Base-by-base conservation (phyloP, 176 grass and related monocot species). In the Carex kokanica region DNA sequence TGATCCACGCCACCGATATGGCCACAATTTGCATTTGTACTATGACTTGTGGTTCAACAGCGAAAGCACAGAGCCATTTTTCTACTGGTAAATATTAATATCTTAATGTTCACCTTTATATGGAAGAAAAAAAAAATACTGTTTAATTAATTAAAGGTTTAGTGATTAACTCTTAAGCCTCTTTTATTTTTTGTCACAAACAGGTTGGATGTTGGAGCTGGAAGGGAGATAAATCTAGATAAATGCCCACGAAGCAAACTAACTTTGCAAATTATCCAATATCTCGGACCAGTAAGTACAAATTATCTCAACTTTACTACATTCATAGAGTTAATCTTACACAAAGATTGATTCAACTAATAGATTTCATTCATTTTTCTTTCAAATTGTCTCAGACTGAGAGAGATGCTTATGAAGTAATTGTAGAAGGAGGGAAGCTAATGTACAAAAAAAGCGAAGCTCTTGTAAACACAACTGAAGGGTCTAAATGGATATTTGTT, bases 401-500 rank as follows among this genome's bases (percentile, higher is more conserved):
- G 78, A 92, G 97, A 61, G 88, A 86, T 1, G 64, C 53, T 2
- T 99, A 88, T 27, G 93, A 99, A 54, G 97, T 99, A 3, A 81
- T 89, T 38, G 91, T 93, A 56, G 86, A 92, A 78, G 36, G 52
- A 18, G 97, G 97, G 59, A 90, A 85, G 83, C 85, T 99, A 0
- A 10, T 88, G 43, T 99, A 99, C 82, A 93, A 58, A 77, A 63
- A 88, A 72, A 88, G 53, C 11, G 86, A 89, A 14, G 38, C 25
- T 5, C 38, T 68, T 4, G 85, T 96, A 75, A 86, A 89, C 62
- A 92, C 91, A 0, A 93, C 86, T 14, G 89, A 99, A 71, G 97
- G 87, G 66, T 85, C 89, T 20, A 99, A 99, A 78, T 99, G 97
- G 93, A 99, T 99, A 89, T 99, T 99, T 79, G 97, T 99, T 70